These are phyloP conservation scores for Bipolaris victoriae DNA, from an alignment of 2,329 filamentous ascomycete genomes.

Conservation along the genomic window DNA sequence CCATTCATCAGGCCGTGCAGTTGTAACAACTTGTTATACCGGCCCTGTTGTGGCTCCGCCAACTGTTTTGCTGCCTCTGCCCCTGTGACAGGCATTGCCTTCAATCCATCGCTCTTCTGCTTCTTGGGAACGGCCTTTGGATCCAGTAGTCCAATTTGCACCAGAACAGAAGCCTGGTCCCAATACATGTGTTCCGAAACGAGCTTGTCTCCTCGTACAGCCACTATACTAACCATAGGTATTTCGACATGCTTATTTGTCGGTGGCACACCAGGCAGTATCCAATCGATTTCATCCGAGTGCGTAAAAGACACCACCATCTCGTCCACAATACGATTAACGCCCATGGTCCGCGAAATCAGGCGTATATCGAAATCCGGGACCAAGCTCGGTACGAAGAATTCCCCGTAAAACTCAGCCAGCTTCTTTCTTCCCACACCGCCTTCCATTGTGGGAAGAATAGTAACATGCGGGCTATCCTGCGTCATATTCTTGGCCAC, in stretches of 20 bases:
- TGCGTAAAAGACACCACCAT: slow-evolving; percentile 63
- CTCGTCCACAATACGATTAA: slow-evolving; percentile 65
- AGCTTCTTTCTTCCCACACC: slow-evolving; percentile 52
- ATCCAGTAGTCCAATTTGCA: slow-evolving; percentile 63
- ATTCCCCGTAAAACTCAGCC: slow-evolving; percentile 61
- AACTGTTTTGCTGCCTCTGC: slow-evolving; percentile 52
- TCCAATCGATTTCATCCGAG: slow-evolving; percentile 63
- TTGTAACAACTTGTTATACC: slow-evolving; percentile 51
- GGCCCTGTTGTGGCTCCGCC: slow-evolving; percentile 48
- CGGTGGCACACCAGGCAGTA: slow-evolving; percentile 62
- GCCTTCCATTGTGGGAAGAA: slow-evolving; percentile 54
- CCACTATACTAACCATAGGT: slow-evolving; percentile 62
- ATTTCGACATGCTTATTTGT: slow-evolving; percentile 63
- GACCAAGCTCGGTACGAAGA: slow-evolving; percentile 62
- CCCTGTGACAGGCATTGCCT: slow-evolving; percentile 51
- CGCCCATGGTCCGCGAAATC: slow-evolving; percentile 62
- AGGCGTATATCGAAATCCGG: slow-evolving; percentile 61
- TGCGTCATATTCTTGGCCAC: slow-evolving; percentile 43
- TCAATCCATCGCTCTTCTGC: slow-evolving; percentile 48
- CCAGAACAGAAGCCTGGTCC: slow-evolving; percentile 64
- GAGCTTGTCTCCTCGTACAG: slow-evolving; percentile 59
- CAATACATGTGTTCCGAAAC: slow-evolving; percentile 65
- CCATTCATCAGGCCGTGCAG: slow-evolving; percentile 44
- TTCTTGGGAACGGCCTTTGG: slow-evolving; percentile 58
- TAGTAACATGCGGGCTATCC: slow-evolving; percentile 43